Evolutionary conservation across 164 flowering plant species (phyloP), one percentile per base, ranked within the genome.

Genomic region (Sextonia rubra): DNA sequence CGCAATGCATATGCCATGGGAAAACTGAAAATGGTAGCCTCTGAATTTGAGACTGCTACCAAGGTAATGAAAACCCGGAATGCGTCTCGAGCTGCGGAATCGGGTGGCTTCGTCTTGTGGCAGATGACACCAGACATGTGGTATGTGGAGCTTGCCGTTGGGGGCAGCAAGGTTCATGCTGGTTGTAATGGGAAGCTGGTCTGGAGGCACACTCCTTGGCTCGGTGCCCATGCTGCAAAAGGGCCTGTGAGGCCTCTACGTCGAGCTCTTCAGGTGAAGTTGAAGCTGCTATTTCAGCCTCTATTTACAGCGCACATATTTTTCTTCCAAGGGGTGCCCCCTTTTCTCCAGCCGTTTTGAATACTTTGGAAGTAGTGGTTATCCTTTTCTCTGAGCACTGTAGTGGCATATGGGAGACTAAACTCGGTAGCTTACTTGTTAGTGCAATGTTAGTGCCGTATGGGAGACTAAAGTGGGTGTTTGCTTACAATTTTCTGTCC

Each of bases 141-240:
- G 88, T 85, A 86, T 77, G 86, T 88, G n/a, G 90, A 88, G 79
- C 88, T 88, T n/a, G 89, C 86, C 0, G 82, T 86, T 26, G 89
- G 90, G 9, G 86, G 85, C 23, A 84, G 85, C 82, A 88, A 88
- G 76, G 88, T 88, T 80, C 88, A 85, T 78, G 91, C 90, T 22
- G 90, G 92, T 12, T 86, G 83, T 73, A 86, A 88, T 65, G 92
- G 92, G 55, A 83, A 80, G 80, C 82, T 88, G 23, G 92, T 85
- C 22, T 88, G 92, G 90, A 81, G 88, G 74, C 90, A 88, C 72
- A 88, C 92, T 17, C 90, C 90, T 7, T 88, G 90, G 90, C 88
- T 84, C 30, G 89, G 89, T n/a, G 84, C 88, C 5, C 90, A 86
- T 75, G 85, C 92, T 70, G 90, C 91, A 22, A 85, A 86, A 83